Percentiles rank a stretch among this genome's conserved stretches.
phyloP scores from a whole-genome alignment of 2,329 filamentous ascomycete species.

The Fusarium solani-melongenae region DNA sequence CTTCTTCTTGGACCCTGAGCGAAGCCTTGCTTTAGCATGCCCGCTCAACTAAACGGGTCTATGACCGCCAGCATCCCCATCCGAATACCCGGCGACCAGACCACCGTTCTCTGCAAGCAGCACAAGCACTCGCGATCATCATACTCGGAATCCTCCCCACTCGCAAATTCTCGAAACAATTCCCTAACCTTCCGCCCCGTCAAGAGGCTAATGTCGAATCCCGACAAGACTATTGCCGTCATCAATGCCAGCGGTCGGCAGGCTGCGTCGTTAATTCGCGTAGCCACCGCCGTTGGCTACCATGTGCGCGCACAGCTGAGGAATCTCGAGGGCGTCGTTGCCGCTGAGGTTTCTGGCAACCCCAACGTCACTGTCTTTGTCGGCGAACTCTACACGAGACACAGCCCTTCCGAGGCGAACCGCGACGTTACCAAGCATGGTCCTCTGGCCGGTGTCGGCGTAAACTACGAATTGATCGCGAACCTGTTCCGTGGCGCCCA shows the following conservation, averaged over 20 bases:
- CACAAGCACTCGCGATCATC: slow-evolving; percentile 73
- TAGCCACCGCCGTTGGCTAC: slow-evolving; percentile 93
- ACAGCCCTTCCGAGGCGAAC: slow-evolving; percentile 61
- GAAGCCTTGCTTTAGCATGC: slow-evolving; percentile 48
- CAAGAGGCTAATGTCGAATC: slow-evolving; percentile 68
- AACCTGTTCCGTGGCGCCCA: slow-evolving; percentile 86
- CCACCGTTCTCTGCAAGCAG: slow-evolving; percentile 52
- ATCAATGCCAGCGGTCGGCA: slow-evolving; percentile 97
- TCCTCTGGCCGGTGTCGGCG: slow-evolving; percentile 70
- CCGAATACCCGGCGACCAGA: slow-evolving; percentile 50
- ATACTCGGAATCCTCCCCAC: slow-evolving; percentile 69
- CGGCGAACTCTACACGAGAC: slow-evolving; percentile 71
- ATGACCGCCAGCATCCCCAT: slow-evolving; percentile 53
- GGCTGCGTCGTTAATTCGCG: slow-evolving; percentile 92
- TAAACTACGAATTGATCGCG: slow-evolving; percentile 78
- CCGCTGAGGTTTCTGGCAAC: slow-evolving; percentile 83
- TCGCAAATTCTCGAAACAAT: slow-evolving; percentile 66
- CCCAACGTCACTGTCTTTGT: slow-evolving; percentile 78
- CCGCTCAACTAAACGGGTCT: slow-evolving; percentile 53
- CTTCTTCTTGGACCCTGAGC: slow-evolving; percentile 31
- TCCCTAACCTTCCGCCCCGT: slow-evolving; percentile 70
- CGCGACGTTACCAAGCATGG: slow-evolving; percentile 76
- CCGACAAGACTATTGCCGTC: slow-evolving; percentile 86
- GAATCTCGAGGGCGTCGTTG: slow-evolving; percentile 87
- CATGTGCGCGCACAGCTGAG: slow-evolving; percentile 92